Evolutionary conservation across 1,284 basidiomycete genomes (phyloP), one percentile per base, ranked within the genome.

Genomic region (Rhodofomes roseus): DNA sequence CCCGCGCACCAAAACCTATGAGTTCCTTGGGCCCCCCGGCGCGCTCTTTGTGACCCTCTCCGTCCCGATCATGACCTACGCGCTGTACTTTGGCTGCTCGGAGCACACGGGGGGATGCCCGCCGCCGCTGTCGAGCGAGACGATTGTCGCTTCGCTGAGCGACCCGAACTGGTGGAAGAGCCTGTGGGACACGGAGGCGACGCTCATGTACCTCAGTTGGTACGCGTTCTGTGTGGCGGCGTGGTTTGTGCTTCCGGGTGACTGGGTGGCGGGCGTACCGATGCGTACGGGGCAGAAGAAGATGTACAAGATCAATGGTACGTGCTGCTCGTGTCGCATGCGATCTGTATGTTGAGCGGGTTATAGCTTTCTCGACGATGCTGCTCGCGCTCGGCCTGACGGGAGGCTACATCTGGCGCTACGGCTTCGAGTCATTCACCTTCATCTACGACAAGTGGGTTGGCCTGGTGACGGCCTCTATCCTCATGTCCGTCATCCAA

Each of bases 301-400:
- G 71, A 77, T 80, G 62, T 99, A 99, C 82, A 98, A 94, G 76
- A 95, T 98, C 68, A 99, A 99, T 77, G 95, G 95, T 95, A 69
- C 62, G 75, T 67, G 43, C 41, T 27, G 12, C 34, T 11, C 20
- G 31, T 3, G 37, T 22, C 31, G 37, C 6, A 14, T 11, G 25
- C 4, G 31, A 14, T 12, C 9, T 18, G 11, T 18, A 27, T 29
- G 31, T 36, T 40, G 20, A 44, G 2, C 14, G 50, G 11, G 25
- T 11, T 25, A 39, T 58, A 96, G 96, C 93, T 0, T 92, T 98
- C 71, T 83, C 92, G 0, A 98, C 96, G 0, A 84, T 93, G 67
- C 77, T 98, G 43, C 81, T 95, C 39, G 81, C 92, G 1, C 72
- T 96, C 60, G 92, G 91, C 57, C 69, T 94, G 59, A 77, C 84